A percentile compares a stretch with the other conserved stretches of the same genome.
Conservation (phyloP, 164 flowering plant genomes). For the Kingdonia uniflora region DNA sequence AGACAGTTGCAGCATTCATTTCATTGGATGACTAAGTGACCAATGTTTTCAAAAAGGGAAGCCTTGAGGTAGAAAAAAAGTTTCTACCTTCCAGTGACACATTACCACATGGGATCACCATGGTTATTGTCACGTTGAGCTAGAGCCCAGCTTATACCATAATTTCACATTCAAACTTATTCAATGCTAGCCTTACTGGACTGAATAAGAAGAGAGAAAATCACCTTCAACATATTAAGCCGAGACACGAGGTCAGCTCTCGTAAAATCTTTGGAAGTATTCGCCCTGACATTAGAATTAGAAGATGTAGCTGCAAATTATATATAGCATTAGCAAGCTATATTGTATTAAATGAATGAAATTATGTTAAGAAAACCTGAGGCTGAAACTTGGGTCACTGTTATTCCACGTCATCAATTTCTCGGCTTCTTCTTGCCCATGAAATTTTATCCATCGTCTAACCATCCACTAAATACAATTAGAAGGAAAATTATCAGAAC, state of each 20-base stretch:
- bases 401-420: constrained; percentile 82
- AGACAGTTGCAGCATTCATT: too few species aligned
- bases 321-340: constrained; percentile 6
- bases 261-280: constrained; percentile 46
- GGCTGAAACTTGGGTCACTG: constrained; percentile 59
- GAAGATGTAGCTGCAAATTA: constrained; percentile 12
- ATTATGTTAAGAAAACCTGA: constrained; percentile 38
- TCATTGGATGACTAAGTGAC: too few species aligned
- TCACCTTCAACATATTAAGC: constrained; percentile 57
- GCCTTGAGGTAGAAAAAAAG: too few species aligned
- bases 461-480: constrained; percentile 75
- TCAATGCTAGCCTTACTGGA: too few species aligned
- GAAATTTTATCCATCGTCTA: constrained; percentile 68
- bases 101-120: too few species aligned
- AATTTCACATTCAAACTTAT: too few species aligned
- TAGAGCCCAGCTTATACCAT: too few species aligned
- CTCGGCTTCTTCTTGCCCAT: constrained; percentile 65
- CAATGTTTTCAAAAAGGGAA: too few species aligned
- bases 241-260: constrained; percentile 53
- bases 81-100: too few species aligned
- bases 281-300: constrained; percentile 50
- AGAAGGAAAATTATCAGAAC: constrained; percentile 7
- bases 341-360: not conserved
- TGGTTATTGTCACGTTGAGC: too few species aligned
- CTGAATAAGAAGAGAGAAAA: constrained; percentile 2